Base-by-base conservation (phyloP, 2,329 filamentous ascomycete species). In the Sporothrix phasma region DNA sequence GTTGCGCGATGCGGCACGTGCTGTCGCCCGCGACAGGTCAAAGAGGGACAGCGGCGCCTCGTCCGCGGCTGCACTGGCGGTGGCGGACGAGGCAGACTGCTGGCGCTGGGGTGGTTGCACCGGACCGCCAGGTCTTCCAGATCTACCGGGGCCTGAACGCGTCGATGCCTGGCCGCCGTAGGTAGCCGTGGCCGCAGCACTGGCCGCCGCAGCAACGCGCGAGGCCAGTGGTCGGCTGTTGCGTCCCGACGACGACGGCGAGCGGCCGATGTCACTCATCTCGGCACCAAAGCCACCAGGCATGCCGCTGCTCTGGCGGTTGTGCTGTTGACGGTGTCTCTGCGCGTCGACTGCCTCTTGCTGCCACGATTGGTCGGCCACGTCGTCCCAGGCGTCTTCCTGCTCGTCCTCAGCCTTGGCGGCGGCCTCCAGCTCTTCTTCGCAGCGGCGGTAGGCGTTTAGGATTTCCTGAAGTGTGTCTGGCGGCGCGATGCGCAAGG, bases 391-490 rank as follows among this genome's bases (percentile, higher is more conserved):
- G 1, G 83, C 85, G n/a, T 81, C 78, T 70, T 91, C 89, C 47
- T 83, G 83, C 63, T 83, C 84, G 4, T 83, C 83, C 70, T 93
- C 89, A 39, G 85, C 81, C 59, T 81, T 81, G 15, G 90, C 78
- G 3, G 88, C 80, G 0, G 81, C 80, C 60, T 87, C 86, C 60
- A 90, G 83, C 72, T 93, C 88, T 69, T 90, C 87, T 71, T 95
- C 90, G 68, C 88, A 92, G 51, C 88, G 81, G 13, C 88, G 84
- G 78, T 89, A 94, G 1, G 84, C 86, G 59, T 85, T 86, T 3
- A 94, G 76, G 15, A 94, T 88, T 68, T 91, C 88, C 65, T 89
- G 86, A 0, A 94, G 80, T 13, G 88, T 84, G 0, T 81, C 77
- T 0, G 85, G 76, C 1, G 90, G 90, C 0, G 89, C 89, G 59